Evolutionary conservation across 2,329 filamentous ascomycete species (phyloP).

Genomic region (Fusarium sp.): DNA sequence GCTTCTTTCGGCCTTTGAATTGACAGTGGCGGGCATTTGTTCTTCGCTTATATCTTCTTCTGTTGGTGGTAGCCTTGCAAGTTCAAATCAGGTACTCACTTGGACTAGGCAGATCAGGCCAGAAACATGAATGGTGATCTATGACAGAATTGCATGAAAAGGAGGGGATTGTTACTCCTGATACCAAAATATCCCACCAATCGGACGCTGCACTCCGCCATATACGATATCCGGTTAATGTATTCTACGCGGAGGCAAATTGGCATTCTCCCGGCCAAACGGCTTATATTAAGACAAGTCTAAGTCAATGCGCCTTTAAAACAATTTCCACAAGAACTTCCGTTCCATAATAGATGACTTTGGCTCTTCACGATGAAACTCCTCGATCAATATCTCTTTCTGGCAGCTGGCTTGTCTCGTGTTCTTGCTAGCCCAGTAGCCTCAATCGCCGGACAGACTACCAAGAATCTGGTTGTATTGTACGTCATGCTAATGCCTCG

Average conservation of each 20-base stretch:
- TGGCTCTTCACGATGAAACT: neutral
- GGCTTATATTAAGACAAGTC: too few species aligned
- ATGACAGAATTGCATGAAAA: neutral
- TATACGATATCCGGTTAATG: slow-evolving; percentile 28
- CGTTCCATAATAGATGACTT: neutral
- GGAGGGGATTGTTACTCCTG: neutral
- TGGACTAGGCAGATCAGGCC: too few species aligned
- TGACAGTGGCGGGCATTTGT: too few species aligned
- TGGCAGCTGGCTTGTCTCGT: slow-evolving; percentile 3
- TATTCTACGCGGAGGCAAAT: neutral
- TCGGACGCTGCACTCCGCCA: slow-evolving; percentile 18
- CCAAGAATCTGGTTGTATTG: slow-evolving; percentile 31
- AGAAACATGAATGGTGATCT: accelerated
- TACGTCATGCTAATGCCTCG: neutral
- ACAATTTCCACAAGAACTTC: too few species aligned
- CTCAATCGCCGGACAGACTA: neutral
- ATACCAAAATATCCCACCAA: slow-evolving; percentile 22
- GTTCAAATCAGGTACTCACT: too few species aligned
- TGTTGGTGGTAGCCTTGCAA: too few species aligned
- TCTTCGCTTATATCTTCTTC: too few species aligned
- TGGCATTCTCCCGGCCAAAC: neutral
- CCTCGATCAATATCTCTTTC: neutral
- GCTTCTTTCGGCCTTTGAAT: too few species aligned
- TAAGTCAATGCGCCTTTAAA: too few species aligned
- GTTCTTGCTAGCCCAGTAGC: slow-evolving; percentile 4